Percentiles rank a stretch among this genome's conserved stretches.
phyloP scores from a whole-genome alignment of 169 alveolate genomes.

The Plasmodium vivax region DNA sequence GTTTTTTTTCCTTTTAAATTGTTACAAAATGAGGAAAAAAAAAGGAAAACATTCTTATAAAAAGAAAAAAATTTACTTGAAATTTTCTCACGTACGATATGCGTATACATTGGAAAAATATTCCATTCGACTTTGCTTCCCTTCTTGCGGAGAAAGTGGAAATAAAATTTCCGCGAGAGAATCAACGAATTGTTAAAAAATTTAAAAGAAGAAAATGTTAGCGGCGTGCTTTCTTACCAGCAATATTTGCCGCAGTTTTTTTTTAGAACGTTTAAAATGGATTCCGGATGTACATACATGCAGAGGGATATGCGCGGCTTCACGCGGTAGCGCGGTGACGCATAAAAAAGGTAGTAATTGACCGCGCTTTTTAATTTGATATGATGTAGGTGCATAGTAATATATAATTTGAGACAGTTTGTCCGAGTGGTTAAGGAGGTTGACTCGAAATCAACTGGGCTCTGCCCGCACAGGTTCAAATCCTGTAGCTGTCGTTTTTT shows the following conservation, averaged over 20 bases:
- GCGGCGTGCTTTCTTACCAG: background rate
- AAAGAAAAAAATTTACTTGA: too few species aligned
- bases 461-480: conserved; percentile 99
- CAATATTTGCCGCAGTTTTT: background rate
- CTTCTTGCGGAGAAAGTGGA: background rate
- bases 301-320: background rate
- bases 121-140: background rate
- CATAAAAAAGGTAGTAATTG: background rate
- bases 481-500: conserved; percentile 96
- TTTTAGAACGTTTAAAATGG: too few species aligned
- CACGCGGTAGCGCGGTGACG: background rate
- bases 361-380: background rate
- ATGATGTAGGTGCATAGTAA: background rate
- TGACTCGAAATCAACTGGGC: conserved; percentile 94
- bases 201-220: too few species aligned
- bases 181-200: background rate
- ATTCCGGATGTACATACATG: background rate
- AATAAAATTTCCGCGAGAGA: background rate
- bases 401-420: conserved; percentile 80
- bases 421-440: conserved; percentile 92
- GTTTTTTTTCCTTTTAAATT: background rate
- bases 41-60: background rate
- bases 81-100: background rate
- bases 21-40: background rate
- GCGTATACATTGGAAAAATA: background rate